These are phyloP conservation scores for Quercus phellos DNA, from an alignment of 331 rosid genomes.

Conservation along the genomic window DNA sequence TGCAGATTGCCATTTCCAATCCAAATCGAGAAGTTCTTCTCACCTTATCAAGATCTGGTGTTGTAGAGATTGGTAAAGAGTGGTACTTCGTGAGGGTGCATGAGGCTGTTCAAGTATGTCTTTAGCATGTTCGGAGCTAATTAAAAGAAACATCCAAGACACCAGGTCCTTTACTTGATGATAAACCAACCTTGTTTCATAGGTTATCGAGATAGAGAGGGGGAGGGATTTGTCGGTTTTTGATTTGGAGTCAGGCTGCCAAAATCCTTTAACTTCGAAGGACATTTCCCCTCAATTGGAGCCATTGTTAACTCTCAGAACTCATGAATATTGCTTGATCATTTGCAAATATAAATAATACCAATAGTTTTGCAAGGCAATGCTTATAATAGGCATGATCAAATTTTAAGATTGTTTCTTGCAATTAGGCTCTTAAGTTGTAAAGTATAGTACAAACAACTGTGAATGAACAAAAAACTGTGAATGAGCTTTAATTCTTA, in stretches of 20 bases:
- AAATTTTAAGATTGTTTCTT: constrained; percentile 27
- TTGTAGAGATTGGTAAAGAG: constrained; percentile 83
- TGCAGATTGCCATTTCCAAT: constrained; percentile 89
- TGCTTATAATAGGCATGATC: background rate
- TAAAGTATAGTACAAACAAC: background rate
- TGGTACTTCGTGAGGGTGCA: constrained; percentile 95
- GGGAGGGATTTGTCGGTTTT: constrained; percentile 38
- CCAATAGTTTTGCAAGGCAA: constrained; percentile 6
- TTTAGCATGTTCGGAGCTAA: constrained; percentile 61
- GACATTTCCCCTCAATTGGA: constrained; percentile 49
- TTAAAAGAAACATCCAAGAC: constrained; percentile 31
- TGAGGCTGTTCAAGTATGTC: constrained; percentile 95
- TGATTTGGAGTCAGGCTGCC: constrained; percentile 61
- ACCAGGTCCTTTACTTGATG: constrained; percentile 25
- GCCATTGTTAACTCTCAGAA: constrained; percentile 62
- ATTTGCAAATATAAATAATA: background rate
- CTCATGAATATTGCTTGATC: constrained; percentile 26
- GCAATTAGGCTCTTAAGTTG: constrained; percentile 21
- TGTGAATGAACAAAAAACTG: background rate
- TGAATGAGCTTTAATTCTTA: background rate
- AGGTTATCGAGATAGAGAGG: constrained; percentile 39
- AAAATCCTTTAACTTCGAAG: constrained; percentile 25
- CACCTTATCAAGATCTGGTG: constrained; percentile 67
- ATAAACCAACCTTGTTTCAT: constrained; percentile 38
- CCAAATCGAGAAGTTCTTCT: constrained; percentile 76